A percentile compares a stretch with the other conserved stretches of the same genome.
Conservation (phyloP, 805 yeast species). For the Tetrapisispora namnaoensis region DNA sequence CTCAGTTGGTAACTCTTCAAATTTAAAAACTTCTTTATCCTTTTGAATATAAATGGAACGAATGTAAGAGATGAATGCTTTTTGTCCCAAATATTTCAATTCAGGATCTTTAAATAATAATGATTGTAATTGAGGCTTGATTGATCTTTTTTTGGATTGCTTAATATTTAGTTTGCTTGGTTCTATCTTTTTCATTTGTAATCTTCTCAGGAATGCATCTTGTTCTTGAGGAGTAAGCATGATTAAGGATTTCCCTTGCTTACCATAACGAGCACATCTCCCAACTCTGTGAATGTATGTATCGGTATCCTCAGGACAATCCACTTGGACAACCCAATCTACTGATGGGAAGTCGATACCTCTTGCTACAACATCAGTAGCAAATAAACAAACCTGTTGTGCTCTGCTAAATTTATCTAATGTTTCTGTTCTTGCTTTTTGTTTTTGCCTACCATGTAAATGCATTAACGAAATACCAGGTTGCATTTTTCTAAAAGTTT, state of each 20-base stretch:
- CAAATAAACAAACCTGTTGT: conserved; percentile 71
- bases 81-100: conserved; percentile 86
- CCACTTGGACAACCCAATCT: conserved; percentile 91
- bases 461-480: conserved; percentile 87
- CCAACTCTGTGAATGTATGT: conserved; percentile 91
- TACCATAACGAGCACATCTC: conserved; percentile 79
- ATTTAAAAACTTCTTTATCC: conserved; percentile 76
- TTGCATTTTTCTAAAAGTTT: conserved; percentile 73
- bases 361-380: conserved; percentile 87
- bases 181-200: conserved; percentile 55
- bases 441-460: conserved; percentile 83
- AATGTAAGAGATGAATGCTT: conserved; percentile 88
- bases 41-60: conserved; percentile 77
- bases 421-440: conserved; percentile 78
- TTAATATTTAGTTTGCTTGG: conserved; percentile 66
- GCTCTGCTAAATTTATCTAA: conserved; percentile 68
- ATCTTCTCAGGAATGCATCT: conserved; percentile 56
- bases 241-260: conserved; percentile 70
- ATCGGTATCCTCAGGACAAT: conserved; percentile 83
- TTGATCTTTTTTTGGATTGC: conserved; percentile 58
- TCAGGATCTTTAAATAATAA: conserved; percentile 87
- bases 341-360: conserved; percentile 89
- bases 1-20: conserved; percentile 69
- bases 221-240: conserved; percentile 81
- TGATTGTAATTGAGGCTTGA: conserved; percentile 77